Evolutionary conservation across 768 basidiomycete species (phyloP), one percentile per base, ranked within the genome.

Genomic region (Lactifluus volemus): DNA sequence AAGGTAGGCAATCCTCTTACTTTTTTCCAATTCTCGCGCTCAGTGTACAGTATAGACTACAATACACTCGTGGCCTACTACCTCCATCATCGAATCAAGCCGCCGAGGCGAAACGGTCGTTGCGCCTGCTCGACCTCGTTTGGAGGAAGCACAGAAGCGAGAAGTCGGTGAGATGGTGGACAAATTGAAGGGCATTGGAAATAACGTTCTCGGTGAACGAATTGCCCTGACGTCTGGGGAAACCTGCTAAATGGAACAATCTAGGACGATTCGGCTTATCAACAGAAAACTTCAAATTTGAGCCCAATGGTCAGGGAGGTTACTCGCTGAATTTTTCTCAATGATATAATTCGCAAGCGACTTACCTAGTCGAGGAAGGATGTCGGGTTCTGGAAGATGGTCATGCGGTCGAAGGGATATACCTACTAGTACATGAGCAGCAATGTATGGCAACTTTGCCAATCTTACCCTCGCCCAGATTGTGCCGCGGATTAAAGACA

Each of bases 251-350:
- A 36, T 12, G 21, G 39, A 12, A 50, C 36, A 53, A 14, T 51
- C 17, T 65, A 95, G 92, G 92, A 3, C 90, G 89, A 62, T 98
- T 98, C 69, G 96, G 97, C 17, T 72, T 98, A 64, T 93, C 88
- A 14, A 98, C 95, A 0, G 86, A 98, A 70, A 98, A 96, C 75
- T 98, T 98, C 81, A 89, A 98, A 74, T 92, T 99, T 68, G 85
- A 86, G 61, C 92, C 92, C 17, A 95, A 96, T 65, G 91, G 87
- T 6, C 86, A 93, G 63, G 96, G 96, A n/a, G 93, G 96, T 0
- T 98, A 98, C 75, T 89, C 88, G 0, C 84, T 98, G 82, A 89
- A 90, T 68, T 97, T 98, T 70, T 76, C 75, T 49, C 80, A 71
- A 67, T 86, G 71, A 78, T 39, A 32, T 17, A 5, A 2, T 45